phyloP scores from a whole-genome alignment of 176 grass and related monocot genomes.

The Alloteropsis semialata region DNA sequence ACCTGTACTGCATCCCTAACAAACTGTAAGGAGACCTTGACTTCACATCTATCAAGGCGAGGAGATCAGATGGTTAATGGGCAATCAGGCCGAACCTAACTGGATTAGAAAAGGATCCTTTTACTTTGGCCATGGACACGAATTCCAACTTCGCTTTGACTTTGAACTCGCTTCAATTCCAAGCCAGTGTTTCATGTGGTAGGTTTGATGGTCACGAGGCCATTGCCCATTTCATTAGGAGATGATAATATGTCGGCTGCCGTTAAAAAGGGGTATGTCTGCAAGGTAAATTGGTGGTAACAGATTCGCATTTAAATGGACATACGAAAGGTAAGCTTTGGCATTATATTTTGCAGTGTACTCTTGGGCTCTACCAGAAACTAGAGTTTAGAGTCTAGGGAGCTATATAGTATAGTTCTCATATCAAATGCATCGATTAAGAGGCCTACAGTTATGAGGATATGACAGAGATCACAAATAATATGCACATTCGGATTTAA shows the following conservation, averaged over 20 bases:
- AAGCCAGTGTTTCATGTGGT: constrained; percentile 53
- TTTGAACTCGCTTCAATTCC: constrained; percentile 32
- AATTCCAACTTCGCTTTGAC: constrained; percentile 47
- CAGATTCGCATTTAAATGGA: background rate
- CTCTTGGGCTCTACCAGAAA: background rate
- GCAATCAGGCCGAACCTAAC: constrained; percentile 1
- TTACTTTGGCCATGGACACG: constrained; percentile 31
- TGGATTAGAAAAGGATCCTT: background rate
- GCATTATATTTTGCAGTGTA: background rate
- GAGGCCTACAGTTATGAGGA: background rate
- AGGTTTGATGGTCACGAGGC: constrained; percentile 37
- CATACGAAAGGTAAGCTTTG: background rate
- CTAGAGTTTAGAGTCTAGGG: background rate
- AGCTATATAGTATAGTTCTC: background rate
- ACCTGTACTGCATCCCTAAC: constrained; percentile 5
- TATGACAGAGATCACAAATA: background rate
- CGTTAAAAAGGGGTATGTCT: constrained; percentile 37
- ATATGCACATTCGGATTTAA: background rate
- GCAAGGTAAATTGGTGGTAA: constrained; percentile 5
- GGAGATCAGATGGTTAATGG: constrained; percentile 33
- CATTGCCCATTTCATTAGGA: constrained; percentile 19
- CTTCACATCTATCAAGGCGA: constrained; percentile 47
- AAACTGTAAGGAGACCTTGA: constrained; percentile 36
- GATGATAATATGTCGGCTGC: constrained; percentile 55
- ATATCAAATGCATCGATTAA: background rate